Evolutionary conservation across 176 grass and related monocot species (phyloP).

Genomic region (Musa troglodytarum): DNA sequence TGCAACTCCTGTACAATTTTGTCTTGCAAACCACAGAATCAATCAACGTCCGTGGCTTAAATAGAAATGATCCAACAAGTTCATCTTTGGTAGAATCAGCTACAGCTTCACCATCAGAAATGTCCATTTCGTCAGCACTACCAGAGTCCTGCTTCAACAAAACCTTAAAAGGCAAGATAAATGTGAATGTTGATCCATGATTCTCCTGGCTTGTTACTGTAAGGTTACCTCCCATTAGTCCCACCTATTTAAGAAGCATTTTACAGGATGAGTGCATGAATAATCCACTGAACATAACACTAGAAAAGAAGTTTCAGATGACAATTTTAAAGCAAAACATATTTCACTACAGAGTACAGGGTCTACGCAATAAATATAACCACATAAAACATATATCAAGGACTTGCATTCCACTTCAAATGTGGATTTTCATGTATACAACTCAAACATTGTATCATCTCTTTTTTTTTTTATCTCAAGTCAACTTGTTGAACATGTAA

Average conservation of each 20-base stretch:
- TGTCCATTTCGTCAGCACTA: slow-evolving; percentile 46
- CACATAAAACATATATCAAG: too few species aligned
- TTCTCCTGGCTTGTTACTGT: slow-evolving; percentile 68
- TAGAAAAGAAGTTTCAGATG: slow-evolving; percentile 8
- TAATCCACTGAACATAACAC: background rate
- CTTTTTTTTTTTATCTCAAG: background rate
- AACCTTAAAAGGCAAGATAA: slow-evolving; percentile 70
- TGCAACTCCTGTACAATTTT: slow-evolving; percentile 26
- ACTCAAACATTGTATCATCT: too few species aligned
- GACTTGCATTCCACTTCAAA: background rate
- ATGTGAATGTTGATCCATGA: slow-evolving; percentile 76
- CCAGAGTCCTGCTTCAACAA: slow-evolving; percentile 59
- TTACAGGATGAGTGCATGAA: slow-evolving; percentile 17
- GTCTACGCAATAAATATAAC: too few species aligned
- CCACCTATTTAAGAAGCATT: slow-evolving; percentile 51
- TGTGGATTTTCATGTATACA: background rate
- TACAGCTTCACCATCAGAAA: slow-evolving; percentile 23
- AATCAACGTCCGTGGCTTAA: slow-evolving; percentile 45
- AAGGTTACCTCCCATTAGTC: slow-evolving; percentile 76
- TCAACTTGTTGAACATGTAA: background rate
- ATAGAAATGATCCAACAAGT: slow-evolving; percentile 63
- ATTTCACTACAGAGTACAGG: too few species aligned
- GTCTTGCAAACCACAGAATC: slow-evolving; percentile 27
- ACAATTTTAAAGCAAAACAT: background rate
- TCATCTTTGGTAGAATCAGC: slow-evolving; percentile 26